Evolutionary conservation across 2,329 filamentous ascomycete genomes (phyloP).

Genomic region (Alternaria longipes): DNA sequence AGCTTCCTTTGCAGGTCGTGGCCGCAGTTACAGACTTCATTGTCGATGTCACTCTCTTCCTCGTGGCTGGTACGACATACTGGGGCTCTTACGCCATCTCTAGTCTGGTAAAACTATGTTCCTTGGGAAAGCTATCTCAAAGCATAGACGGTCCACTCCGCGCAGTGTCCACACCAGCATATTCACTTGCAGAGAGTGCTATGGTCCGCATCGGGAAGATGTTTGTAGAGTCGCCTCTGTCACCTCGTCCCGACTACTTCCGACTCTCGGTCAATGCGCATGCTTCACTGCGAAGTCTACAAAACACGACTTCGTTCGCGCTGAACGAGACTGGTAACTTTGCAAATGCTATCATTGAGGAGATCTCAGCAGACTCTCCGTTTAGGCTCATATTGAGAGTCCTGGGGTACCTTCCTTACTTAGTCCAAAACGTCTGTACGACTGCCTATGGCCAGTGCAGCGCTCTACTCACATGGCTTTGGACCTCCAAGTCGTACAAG

Average conservation of each 20-base stretch:
- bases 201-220: constrained; percentile 47
- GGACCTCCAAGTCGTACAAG: constrained; percentile 49
- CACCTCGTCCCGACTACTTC: constrained; percentile 45
- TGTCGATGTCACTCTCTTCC: constrained; percentile 76
- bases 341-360: constrained; percentile 36
- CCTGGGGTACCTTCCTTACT: constrained; percentile 26
- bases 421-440: constrained; percentile 13
- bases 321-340: constrained; percentile 43
- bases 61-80: constrained; percentile 64
- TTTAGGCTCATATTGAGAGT: constrained; percentile 26
- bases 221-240: constrained; percentile 36
- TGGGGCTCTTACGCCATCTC: constrained; percentile 45
- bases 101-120: constrained; percentile 30
- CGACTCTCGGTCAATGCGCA: constrained; percentile 51
- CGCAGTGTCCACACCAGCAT: constrained; percentile 40
- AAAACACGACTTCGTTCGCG: constrained; percentile 47
- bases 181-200: constrained; percentile 47
- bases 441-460: constrained; percentile 22
- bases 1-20: constrained; percentile 75
- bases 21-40: constrained; percentile 80
- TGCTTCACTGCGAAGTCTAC: constrained; percentile 48
- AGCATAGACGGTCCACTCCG: constrained; percentile 29
- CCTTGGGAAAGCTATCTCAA: constrained; percentile 30
- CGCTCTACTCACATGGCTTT: constrained; percentile 36
- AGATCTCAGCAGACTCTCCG: constrained; percentile 34